Evolutionary conservation across 2,329 filamentous ascomycete species (phyloP), one percentile per base, ranked within the genome.

Genomic region (Aspergillus uvarum): DNA sequence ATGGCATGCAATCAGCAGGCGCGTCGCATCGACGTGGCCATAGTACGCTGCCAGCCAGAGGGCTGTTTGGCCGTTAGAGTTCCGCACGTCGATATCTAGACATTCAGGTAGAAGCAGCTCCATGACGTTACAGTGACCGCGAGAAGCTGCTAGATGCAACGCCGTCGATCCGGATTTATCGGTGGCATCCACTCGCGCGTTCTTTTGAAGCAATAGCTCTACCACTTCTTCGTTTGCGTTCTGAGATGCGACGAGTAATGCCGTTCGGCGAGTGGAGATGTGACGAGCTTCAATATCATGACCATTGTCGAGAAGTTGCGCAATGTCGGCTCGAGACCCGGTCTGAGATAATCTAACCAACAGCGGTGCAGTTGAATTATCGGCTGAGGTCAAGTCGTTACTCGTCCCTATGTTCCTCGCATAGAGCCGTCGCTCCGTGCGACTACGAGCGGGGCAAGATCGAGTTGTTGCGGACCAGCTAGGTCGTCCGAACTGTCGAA

Each of bases 211-310:
- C 14, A 78, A 58, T 12, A 76, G 56, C 32, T 70, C 66, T 19
- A 75, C 71, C 14, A 76, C 64, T 47, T 72, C 72, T 19, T 73
- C 72, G 31, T 74, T 73, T 10, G 75, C 76, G 62, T 75, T 77
- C 58, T 78, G 75, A 6, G 74, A 69, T 52, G 76, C 76, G 47
- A 78, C 74, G 5, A 74, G 64, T 12, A 78, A 68, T 14, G 76
- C 75, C 44, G 70, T 78, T 51, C 74, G 66, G n/a, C 70, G 68
- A 2, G 74, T 72, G 48, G 63, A 54, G 10, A 65, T 53, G 59
- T 77, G 72, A 7, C 69, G 60, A 49, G 66, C 58, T 60, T 75
- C 70, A n/a, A 74, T 66, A 53, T 72, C 64, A 59, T 66, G 66
- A 3, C 72, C 70, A 24, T 60, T 68, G n/a, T 68, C 67, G 26